A percentile compares a stretch with the other conserved stretches of the same genome.
Evolutionary conservation across 2,329 filamentous ascomycete genomes (phyloP).

Genomic region (Madurella fahalii): DNA sequence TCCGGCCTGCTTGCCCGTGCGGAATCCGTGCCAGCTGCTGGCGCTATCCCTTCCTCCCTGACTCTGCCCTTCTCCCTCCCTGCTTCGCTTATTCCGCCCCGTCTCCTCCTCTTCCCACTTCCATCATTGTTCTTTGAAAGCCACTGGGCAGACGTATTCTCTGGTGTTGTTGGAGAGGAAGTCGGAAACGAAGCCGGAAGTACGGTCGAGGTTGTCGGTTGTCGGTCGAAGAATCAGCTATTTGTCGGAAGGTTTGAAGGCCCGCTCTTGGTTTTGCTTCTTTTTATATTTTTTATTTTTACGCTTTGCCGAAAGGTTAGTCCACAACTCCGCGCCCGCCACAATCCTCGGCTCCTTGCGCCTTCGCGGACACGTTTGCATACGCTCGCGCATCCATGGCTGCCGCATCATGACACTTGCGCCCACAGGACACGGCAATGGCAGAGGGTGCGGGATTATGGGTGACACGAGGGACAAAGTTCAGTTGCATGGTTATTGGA

Average conservation of each 20-base stretch:
- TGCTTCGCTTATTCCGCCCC: slow-evolving; percentile 23
- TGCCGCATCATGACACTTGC: neutral
- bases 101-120: slow-evolving; percentile 19
- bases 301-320: slow-evolving; percentile 18
- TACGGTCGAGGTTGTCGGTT: slow-evolving; percentile 19
- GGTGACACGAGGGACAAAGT: neutral
- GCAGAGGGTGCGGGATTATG: neutral
- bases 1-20: slow-evolving; percentile 11
- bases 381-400: slow-evolving; percentile 4
- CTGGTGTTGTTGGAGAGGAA: slow-evolving; percentile 30
- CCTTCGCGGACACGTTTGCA: slow-evolving; percentile 16
- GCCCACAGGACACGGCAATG: neutral
- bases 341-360: neutral
- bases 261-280: slow-evolving; percentile 1
- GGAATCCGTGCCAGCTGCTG: slow-evolving; percentile 10
- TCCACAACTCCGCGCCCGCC: slow-evolving; percentile 1
- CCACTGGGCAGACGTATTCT: slow-evolving; percentile 18
- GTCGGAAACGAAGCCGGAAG: slow-evolving; percentile 25
- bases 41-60: slow-evolving; percentile 24
- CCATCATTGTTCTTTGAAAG: slow-evolving; percentile 25
- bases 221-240: slow-evolving; percentile 17
- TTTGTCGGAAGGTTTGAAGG: too few relatives aligned
- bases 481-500: slow-evolving; percentile 11
- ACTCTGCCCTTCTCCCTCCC: slow-evolving; percentile 15
- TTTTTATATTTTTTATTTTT: slow-evolving; percentile 6